Evolutionary conservation across 805 yeast species (phyloP), one percentile per base, ranked within the genome.

Genomic region (Jamesozyma rosinii): DNA sequence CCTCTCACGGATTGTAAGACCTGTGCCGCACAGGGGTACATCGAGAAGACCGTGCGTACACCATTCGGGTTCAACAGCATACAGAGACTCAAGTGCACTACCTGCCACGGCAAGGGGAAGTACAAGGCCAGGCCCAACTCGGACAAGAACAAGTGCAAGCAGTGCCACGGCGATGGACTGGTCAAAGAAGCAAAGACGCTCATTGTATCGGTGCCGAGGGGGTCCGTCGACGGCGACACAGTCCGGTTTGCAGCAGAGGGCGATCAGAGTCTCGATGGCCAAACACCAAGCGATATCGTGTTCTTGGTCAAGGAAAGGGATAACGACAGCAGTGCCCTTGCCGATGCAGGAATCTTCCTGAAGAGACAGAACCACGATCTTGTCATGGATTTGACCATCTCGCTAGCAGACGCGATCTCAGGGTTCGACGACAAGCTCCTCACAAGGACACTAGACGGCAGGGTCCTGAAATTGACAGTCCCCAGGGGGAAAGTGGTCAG

Each of bases 401-500:
- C 94, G 2, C 67, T 90, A 41, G 76, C 76, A 13, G 97, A 90
- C 50, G 81, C 96, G 0, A 68, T 90, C n/a, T 75, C 86, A 46
- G 97, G 97, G 2, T 82, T 89, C 54, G 66, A 74, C 30, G 68
- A 79, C 22, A 72, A 75, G 41, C 72, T 75, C 11, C 68, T 87
- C 2, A 65, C 83, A 9, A 75, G 75, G 49, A 92, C 86, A 49
- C 70, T 89, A 43, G 97, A 92, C 62, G 89, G 82, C 15, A 76
- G 97, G 48, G 75, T 78, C 31, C 61, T 88, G 13, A 73, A 73
- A 41, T 58, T 89, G 13, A 67, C 76, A 0, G 74, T 81, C 0
- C 88, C 89, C 1, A 66, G 72, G 4, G 97, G 97, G 1, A 82
- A 81, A 61, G 95, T 90, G 5, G 55, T 88, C 5, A 73, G 81